Conservation (phyloP, 2,329 filamentous ascomycete genomes). For the Diplodia mutila region DNA sequence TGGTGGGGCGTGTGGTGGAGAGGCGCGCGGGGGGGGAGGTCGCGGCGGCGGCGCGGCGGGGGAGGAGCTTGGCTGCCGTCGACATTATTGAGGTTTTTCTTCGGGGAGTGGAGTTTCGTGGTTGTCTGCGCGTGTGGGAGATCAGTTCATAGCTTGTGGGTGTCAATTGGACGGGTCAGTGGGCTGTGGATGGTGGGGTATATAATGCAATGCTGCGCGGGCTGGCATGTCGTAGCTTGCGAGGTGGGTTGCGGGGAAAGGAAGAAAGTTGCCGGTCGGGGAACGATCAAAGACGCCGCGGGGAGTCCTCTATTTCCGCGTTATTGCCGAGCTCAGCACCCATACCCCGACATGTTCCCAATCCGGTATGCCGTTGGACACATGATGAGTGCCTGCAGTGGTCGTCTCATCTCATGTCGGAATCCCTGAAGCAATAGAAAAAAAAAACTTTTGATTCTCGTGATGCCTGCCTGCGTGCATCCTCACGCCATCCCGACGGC, state of each 20-base stretch:
- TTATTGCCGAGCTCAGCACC: neutral
- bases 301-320: constrained; percentile 4
- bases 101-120: no score
- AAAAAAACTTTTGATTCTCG: neutral
- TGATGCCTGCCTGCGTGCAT: neutral
- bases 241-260: constrained; percentile 13
- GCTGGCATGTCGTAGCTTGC: constrained; percentile 1
- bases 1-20: no score
- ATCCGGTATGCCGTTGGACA: neutral
- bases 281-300: constrained; percentile 1
- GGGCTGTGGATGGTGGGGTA: neutral
- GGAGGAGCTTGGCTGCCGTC: neutral
- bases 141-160: neutral
- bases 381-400: neutral
- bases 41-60: neutral
- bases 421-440: neutral
- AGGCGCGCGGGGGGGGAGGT: neutral
- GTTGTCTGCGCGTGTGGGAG: neutral
- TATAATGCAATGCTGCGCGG: neutral
- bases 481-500: neutral
- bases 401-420: neutral
- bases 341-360: neutral
- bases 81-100: neutral
- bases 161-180: neutral
- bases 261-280: constrained; percentile 4